Conservation (phyloP, 257 asterid species). For the Echites panduratus region DNA sequence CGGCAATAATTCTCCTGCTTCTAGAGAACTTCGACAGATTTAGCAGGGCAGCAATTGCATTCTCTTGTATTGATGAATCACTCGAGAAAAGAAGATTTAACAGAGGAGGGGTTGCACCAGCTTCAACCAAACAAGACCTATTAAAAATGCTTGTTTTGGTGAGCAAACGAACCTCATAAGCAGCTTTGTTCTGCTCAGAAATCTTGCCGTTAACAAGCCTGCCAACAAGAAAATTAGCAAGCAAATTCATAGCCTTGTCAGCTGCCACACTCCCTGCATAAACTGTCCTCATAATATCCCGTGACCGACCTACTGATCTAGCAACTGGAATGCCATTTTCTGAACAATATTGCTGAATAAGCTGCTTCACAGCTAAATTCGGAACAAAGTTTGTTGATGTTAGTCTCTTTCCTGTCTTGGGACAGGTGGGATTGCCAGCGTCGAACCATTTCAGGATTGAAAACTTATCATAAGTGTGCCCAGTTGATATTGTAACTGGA, state of each 20-base stretch:
- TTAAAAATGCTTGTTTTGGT: slow-evolving; percentile 73
- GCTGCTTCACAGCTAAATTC: slow-evolving; percentile 52
- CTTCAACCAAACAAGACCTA: slow-evolving; percentile 71
- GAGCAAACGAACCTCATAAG: slow-evolving; percentile 63
- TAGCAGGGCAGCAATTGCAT: slow-evolving; percentile 53
- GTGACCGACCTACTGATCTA: slow-evolving; percentile 26
- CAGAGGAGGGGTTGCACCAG: slow-evolving; percentile 48
- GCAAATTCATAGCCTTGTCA: slow-evolving; percentile 42
- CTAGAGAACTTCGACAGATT: slow-evolving; percentile 49
- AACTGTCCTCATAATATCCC: slow-evolving; percentile 12
- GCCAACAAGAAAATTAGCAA: slow-evolving; percentile 47
- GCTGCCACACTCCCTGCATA: slow-evolving; percentile 37
- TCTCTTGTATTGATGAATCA: slow-evolving; percentile 41
- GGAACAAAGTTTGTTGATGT: slow-evolving; percentile 38
- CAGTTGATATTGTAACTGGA: slow-evolving; percentile 72
- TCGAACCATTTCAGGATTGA: slow-evolving; percentile 70
- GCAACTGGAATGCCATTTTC: slow-evolving; percentile 32
- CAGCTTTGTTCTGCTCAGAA: slow-evolving; percentile 41
- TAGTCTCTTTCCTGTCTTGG: slow-evolving; percentile 68
- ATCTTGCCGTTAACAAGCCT: slow-evolving; percentile 35
- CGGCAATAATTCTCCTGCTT: slow-evolving; percentile 38
- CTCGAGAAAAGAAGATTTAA: slow-evolving; percentile 32
- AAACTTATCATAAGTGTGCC: slow-evolving; percentile 74
- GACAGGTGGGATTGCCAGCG: slow-evolving; percentile 75
- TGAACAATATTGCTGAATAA: slow-evolving; percentile 36